Evolutionary conservation across 225 moss, liverwort and hornwort genomes (phyloP).

Genomic region (Pleurozium schreberi): DNA sequence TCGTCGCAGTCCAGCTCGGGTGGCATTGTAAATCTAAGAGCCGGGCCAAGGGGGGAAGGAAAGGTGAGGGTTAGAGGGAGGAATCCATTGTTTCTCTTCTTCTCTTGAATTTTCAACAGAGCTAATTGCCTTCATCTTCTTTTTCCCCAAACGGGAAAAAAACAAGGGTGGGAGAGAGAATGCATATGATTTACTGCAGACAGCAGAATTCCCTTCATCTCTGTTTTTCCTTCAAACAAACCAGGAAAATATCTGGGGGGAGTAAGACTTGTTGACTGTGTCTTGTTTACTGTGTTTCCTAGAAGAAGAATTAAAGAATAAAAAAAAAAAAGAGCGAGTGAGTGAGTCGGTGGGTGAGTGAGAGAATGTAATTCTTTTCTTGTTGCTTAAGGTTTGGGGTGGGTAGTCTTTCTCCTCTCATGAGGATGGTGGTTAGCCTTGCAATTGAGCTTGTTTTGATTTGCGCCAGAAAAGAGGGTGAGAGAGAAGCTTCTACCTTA

Average conservation of each 20-base stretch:
- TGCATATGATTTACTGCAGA: background rate
- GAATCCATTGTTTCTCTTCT: background rate
- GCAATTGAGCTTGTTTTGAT: background rate
- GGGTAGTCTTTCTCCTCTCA: background rate
- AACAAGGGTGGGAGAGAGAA: background rate
- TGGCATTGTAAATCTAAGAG: slow-evolving; percentile 38
- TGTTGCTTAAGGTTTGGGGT: background rate
- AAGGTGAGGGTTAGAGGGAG: background rate
- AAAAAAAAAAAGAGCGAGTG: no score
- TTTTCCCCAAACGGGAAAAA: background rate
- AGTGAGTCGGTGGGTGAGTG: no score
- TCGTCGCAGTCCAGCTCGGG: background rate
- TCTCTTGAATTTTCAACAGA: background rate
- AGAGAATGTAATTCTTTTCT: background rate
- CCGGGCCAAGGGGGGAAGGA: background rate
- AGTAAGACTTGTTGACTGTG: background rate
- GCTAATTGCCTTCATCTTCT: background rate
- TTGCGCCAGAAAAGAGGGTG: background rate
- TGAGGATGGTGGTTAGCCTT: background rate
- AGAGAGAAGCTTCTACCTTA: background rate
- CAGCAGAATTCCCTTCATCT: background rate
- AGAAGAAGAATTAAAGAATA: background rate
- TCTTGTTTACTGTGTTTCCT: background rate
- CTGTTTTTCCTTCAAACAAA: background rate
- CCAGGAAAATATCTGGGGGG: background rate